These are phyloP conservation scores for Didymella pinodella DNA, from an alignment of 2,329 filamentous ascomycete species.

Conservation along the genomic window DNA sequence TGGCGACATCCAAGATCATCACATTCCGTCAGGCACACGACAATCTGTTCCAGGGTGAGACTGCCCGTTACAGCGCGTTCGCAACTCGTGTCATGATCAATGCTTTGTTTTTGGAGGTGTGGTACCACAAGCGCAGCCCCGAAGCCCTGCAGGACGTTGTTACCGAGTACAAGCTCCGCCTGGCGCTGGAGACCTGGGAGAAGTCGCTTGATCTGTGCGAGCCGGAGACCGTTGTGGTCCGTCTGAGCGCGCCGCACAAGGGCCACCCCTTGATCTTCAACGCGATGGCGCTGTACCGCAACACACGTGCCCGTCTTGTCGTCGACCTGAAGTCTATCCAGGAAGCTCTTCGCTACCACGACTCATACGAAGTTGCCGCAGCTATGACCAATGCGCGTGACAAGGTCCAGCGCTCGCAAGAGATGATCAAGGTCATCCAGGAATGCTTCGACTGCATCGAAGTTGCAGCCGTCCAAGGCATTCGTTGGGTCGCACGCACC, in stretches of 20 bases:
- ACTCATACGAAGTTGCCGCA: slow-evolving; percentile 94
- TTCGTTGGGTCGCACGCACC: slow-evolving; percentile 97
- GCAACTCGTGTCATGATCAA: slow-evolving; percentile 99
- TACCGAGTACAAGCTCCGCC: slow-evolving; percentile 95
- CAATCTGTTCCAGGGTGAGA: slow-evolving; percentile 92
- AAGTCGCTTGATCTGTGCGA: slow-evolving; percentile 93
- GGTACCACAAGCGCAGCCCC: slow-evolving; percentile 99
- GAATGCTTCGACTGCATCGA: slow-evolving; percentile 98
- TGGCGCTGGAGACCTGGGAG: slow-evolving; percentile 98
- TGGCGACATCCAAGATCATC: slow-evolving; percentile 74
- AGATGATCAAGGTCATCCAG: slow-evolving; percentile 99
- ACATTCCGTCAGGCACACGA: slow-evolving; percentile 95
- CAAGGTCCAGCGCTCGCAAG: slow-evolving; percentile 90
- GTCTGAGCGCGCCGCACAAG: slow-evolving; percentile 92
- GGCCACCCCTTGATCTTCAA: slow-evolving; percentile 98
- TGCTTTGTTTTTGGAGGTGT: slow-evolving; percentile 95
- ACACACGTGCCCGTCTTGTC: slow-evolving; percentile 88
- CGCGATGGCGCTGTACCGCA: slow-evolving; percentile 95
- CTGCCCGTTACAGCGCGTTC: slow-evolving; percentile 91
- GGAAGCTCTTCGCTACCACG: slow-evolving; percentile 95
- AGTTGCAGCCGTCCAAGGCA: slow-evolving; percentile 90
- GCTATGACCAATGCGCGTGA: slow-evolving; percentile 95
- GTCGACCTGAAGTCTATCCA: slow-evolving; percentile 96
- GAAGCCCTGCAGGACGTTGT: slow-evolving; percentile 97
- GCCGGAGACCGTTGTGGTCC: slow-evolving; percentile 85